These are phyloP conservation scores for Silene latifolia DNA, from an alignment of 148 eudicot species.

Conservation along the genomic window DNA sequence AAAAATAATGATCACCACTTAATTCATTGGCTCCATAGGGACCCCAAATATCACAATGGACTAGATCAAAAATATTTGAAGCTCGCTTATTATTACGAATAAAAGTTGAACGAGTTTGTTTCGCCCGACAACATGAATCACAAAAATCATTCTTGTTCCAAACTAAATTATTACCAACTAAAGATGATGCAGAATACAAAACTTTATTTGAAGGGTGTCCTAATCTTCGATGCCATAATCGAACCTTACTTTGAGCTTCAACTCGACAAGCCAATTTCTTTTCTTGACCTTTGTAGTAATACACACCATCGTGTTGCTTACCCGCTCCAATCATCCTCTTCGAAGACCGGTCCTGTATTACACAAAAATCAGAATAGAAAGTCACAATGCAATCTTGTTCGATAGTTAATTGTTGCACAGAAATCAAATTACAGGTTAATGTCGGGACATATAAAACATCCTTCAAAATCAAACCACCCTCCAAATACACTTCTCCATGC, in stretches of 20 bases:
- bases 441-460: too few species aligned
- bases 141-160: background rate
- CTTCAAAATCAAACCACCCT: too few species aligned
- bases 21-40: background rate
- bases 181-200: background rate
- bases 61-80: background rate
- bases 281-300: background rate
- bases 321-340: slow-evolving; percentile 1
- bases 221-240: background rate
- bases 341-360: background rate
- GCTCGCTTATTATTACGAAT: background rate
- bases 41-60: background rate
- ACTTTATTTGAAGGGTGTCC: background rate
- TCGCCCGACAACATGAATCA: background rate
- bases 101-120: background rate
- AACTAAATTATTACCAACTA: background rate
- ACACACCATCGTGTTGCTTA: background rate
- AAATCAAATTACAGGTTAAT: too few species aligned
- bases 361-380: background rate
- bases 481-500: too few species aligned
- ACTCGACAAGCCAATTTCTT: background rate
- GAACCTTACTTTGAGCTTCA: background rate
- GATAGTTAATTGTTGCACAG: too few species aligned
- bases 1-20: background rate
- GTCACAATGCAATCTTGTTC: too few species aligned